Conservation (phyloP, 177 flowering plant species). For the Telopea speciosissima region DNA sequence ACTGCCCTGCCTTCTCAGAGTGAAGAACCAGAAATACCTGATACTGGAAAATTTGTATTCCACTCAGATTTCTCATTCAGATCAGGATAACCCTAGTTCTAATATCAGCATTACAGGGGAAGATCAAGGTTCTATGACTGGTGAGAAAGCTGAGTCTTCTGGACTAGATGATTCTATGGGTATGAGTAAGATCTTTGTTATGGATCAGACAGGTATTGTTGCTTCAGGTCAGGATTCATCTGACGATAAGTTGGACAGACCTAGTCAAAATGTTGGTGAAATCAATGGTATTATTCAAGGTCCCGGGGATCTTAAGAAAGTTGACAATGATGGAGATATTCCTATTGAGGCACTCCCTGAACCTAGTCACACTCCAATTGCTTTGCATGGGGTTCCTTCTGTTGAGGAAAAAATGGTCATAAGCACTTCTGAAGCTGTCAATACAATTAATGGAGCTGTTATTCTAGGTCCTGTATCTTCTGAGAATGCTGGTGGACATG, state of each 20-base stretch:
- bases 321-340: slow-evolving; percentile 3
- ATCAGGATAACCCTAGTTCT: neutral
- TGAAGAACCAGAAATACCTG: neutral
- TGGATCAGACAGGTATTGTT: neutral
- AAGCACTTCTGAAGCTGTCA: neutral
- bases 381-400: neutral
- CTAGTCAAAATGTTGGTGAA: neutral
- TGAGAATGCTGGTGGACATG: neutral
- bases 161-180: neutral
- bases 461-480: neutral
- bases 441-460: neutral
- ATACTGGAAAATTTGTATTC: neutral
- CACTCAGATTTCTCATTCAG: neutral
- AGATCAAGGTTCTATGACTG: neutral
- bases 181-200: neutral
- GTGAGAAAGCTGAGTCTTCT: neutral
- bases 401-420: neutral
- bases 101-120: neutral
- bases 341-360: neutral
- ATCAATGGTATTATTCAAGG: neutral
- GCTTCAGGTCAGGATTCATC: neutral
- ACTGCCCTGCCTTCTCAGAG: neutral
- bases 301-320: neutral
- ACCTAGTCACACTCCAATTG: neutral
- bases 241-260: neutral